phyloP scores from a whole-genome alignment of 2,329 filamentous ascomycete species.

The Teratosphaeria pseudoeucalypti region DNA sequence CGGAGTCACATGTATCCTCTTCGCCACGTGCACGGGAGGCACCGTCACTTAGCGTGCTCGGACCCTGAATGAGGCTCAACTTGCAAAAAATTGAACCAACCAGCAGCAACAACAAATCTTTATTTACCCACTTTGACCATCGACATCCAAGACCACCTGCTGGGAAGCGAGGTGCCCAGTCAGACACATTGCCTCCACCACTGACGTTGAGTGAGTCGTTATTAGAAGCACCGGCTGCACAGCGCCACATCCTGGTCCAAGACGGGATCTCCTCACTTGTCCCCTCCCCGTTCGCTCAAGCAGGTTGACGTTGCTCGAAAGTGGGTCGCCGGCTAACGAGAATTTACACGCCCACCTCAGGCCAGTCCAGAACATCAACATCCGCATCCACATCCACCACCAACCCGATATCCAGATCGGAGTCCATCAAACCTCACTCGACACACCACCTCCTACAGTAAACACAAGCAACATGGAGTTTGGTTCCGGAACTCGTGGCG shows the following conservation, averaged over 20 bases:
- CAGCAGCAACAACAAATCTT: not conserved
- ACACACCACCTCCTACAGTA: not conserved
- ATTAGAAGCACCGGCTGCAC: not conserved
- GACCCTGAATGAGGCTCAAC: not conserved
- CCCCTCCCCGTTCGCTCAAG: not conserved
- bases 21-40: not conserved
- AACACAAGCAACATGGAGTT: constrained; percentile 35
- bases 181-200: not conserved
- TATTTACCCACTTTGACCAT: too few relatives aligned
- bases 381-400: not conserved
- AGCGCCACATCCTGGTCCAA: not conserved
- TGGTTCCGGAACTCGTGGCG: constrained; percentile 35
- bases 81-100: not conserved
- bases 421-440: not conserved
- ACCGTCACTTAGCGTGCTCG: not conserved
- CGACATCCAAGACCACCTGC: too few relatives aligned
- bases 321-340: not conserved
- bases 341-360: not conserved
- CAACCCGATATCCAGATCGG: not conserved
- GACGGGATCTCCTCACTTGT: not conserved
- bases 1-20: too few relatives aligned
- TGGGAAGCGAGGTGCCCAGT: too few relatives aligned
- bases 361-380: not conserved
- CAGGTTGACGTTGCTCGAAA: not conserved
- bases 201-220: not conserved